Base-by-base conservation (phyloP, 768 basidiomycete genomes). In the Dioszegia hungarica region DNA sequence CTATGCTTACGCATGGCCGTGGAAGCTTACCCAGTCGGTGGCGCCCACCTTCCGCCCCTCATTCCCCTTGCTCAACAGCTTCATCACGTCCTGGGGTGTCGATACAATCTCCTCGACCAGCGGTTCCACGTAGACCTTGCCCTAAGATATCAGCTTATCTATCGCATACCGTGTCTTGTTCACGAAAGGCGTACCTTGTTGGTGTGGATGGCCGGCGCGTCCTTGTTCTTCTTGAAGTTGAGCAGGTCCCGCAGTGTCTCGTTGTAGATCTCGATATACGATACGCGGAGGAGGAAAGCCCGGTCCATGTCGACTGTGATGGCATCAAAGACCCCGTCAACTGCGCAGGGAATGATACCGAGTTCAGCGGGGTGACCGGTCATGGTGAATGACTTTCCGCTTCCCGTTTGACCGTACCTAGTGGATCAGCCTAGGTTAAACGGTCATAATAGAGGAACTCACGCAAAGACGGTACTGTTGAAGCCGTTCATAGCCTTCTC, bases 21-120 rank as follows among this genome's bases (percentile, higher is more conserved):
- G 12, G 11, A 15, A 20, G 60, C 69, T 57, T 20, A 71, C 68
- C 74, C 74, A 75, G 46, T 75, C 74, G 12, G 74, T 75, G 11
- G 68, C 70, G 1, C 72, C 73, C 14, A 66, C 62, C 37, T 64
- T 62, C 28, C 74, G 46, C 15, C 68, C 59, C 17, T 59, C 64
- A 29, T 72, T 70, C 3, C 74, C 74, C 38, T 89, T 78, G 39
- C 83, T 76, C n/a, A 99, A 75, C 62, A 88, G 86, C 15, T 79
- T 78, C 29, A 98, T 76, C 55, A 85, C 85, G 66, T 97, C 90
- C 38, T 86, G 81, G 17, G 88, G 73, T 2, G 86, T 86, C 83
- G 88, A 94, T 44, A 85, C 82, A 44, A 80, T 79, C 52, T 88
- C 83, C 1, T 87, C 80, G 50, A 91, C 77, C 10, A 89, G 72